phyloP scores from a whole-genome alignment of 306 rosid species.

The Gastrolobium bilobum region DNA sequence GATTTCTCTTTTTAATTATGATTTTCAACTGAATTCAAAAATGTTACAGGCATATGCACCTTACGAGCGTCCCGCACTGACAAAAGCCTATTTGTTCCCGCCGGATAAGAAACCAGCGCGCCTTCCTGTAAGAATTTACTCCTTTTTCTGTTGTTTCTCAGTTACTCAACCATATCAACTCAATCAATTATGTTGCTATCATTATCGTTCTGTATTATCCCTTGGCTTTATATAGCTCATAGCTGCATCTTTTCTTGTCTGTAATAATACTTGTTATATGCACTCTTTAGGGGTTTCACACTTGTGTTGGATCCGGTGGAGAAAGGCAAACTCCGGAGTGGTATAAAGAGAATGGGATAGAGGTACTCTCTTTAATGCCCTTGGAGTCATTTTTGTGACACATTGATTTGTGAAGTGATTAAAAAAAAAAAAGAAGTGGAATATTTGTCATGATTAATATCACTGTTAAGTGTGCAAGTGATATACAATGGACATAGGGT shows the following conservation, averaged over 20 bases:
- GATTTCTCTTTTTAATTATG: background rate
- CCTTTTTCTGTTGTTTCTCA: background rate
- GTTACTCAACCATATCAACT: slow-evolving; percentile 9
- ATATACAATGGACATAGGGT: slow-evolving; percentile 21
- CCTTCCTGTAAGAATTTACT: slow-evolving; percentile 74
- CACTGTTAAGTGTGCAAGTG: slow-evolving; percentile 21
- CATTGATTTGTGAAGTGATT: background rate
- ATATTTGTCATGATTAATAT: background rate
- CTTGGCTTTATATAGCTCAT: background rate
- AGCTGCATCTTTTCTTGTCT: background rate
- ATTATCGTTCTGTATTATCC: slow-evolving; percentile 5
- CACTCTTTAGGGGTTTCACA: slow-evolving; percentile 80
- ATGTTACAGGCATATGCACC: slow-evolving; percentile 78
- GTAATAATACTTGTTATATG: slow-evolving; percentile 32
- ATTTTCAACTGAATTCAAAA: slow-evolving; percentile 22
- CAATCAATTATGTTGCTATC: background rate
- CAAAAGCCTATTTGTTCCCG: slow-evolving; percentile 88
- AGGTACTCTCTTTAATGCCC: slow-evolving; percentile 60
- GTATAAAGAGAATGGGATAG: slow-evolving; percentile 90
- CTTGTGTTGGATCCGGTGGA: slow-evolving; percentile 98
- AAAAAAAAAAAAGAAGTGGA: background rate
- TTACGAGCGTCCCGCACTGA: slow-evolving; percentile 96
- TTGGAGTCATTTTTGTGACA: slow-evolving; percentile 22
- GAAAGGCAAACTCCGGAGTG: slow-evolving; percentile 95
- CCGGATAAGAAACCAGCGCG: slow-evolving; percentile 92